Conservation (phyloP, 306 rosid genomes). For the Myrica gale region DNA sequence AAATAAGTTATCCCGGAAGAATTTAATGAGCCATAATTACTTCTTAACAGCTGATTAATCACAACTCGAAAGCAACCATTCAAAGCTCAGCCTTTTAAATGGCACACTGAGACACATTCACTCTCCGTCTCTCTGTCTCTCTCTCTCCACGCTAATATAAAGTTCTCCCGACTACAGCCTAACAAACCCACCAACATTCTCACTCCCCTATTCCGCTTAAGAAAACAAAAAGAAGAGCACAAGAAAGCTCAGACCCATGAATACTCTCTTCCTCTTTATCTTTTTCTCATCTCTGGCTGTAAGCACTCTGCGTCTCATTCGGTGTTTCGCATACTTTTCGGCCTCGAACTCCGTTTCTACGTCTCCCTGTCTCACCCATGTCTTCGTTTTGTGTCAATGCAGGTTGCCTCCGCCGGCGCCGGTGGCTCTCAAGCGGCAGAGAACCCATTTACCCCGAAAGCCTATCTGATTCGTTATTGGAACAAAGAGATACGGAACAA, state of each 20-base stretch:
- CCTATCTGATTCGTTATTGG: slow-evolving; percentile 75
- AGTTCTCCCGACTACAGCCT: slow-evolving; percentile 32
- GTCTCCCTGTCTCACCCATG: neutral
- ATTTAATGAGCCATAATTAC: too few relatives aligned
- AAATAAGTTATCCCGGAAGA: too few relatives aligned
- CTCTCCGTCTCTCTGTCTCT: slow-evolving; percentile 18
- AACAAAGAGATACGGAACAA: slow-evolving; percentile 77
- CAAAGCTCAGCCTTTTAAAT: neutral
- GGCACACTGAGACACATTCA: neutral
- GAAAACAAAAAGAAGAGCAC: slow-evolving; percentile 22
- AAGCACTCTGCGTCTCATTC: slow-evolving; percentile 36
- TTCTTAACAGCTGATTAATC: too few relatives aligned
- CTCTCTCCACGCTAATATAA: slow-evolving; percentile 47
- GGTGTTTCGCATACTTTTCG: neutral
- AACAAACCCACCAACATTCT: slow-evolving; percentile 66
- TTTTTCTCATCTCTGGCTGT: slow-evolving; percentile 60
- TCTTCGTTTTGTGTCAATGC: slow-evolving; percentile 47
- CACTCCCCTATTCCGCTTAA: slow-evolving; percentile 17
- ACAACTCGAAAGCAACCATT: too few relatives aligned
- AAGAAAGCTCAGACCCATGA: slow-evolving; percentile 39
- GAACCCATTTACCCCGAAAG: slow-evolving; percentile 78
- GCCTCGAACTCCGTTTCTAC: neutral
- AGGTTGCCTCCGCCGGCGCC: slow-evolving; percentile 47
- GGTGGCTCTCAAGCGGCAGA: slow-evolving; percentile 33
- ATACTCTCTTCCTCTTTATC: slow-evolving; percentile 47